Evolutionary conservation across 306 rosid species (phyloP).

Genomic region (Trifolium dubium): DNA sequence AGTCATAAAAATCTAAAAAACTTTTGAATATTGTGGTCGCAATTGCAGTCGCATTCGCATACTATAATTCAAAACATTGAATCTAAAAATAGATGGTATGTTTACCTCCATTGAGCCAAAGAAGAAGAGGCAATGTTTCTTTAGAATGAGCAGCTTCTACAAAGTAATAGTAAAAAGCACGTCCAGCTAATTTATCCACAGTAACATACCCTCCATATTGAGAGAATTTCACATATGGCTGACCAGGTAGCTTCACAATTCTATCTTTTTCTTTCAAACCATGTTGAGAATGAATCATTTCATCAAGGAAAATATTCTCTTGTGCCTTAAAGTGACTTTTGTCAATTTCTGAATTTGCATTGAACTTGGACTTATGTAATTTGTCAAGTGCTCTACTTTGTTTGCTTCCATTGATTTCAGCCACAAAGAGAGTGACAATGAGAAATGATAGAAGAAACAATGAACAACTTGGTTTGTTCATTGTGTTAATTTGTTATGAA

Average conservation of each 20-base stretch:
- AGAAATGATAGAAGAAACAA: constrained; percentile 18
- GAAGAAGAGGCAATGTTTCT: constrained; percentile 69
- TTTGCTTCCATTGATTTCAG: constrained; percentile 33
- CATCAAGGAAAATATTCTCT: not conserved
- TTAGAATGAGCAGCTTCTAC: constrained; percentile 54
- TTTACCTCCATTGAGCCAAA: constrained; percentile 93
- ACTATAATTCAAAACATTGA: not conserved
- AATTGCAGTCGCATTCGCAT: not conserved
- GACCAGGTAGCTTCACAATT: constrained; percentile 68
- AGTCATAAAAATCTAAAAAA: not conserved
- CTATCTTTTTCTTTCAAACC: constrained; percentile 64
- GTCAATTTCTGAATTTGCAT: constrained; percentile 17
- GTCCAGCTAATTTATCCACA: constrained; percentile 61
- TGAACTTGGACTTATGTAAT: not conserved
- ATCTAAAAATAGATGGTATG: not conserved
- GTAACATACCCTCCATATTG: constrained; percentile 87
- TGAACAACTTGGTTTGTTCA: constrained; percentile 27
- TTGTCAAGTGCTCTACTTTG: constrained; percentile 16
- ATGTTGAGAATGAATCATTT: constrained; percentile 39
- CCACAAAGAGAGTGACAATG: constrained; percentile 13
- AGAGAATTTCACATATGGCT: constrained; percentile 60
- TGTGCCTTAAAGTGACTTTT: constrained; percentile 32
- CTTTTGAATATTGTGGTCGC: not conserved
- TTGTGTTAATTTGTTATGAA: constrained; percentile 3
- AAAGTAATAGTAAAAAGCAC: constrained; percentile 72